phyloP scores from a whole-genome alignment of 306 rosid species.

The Casuarina glauca region DNA sequence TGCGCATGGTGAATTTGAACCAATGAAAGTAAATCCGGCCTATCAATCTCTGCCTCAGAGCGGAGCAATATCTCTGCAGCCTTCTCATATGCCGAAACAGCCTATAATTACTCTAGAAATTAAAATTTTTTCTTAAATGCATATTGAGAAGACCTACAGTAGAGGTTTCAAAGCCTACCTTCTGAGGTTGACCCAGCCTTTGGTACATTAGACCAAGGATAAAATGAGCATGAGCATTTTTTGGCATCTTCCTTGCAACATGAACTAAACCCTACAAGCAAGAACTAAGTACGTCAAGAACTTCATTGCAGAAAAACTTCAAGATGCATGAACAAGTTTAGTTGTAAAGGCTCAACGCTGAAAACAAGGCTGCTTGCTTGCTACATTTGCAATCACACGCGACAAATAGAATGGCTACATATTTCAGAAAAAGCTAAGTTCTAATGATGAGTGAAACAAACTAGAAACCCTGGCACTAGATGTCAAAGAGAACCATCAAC shows the following conservation, averaged over 20 bases:
- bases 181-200: slow-evolving; percentile 86
- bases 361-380: not conserved
- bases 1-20: slow-evolving; percentile 97
- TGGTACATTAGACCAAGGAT: slow-evolving; percentile 95
- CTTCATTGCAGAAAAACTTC: not conserved
- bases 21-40: slow-evolving; percentile 82
- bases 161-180: slow-evolving; percentile 47
- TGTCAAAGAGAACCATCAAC: not conserved
- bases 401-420: not conserved
- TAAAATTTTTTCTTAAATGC: slow-evolving; percentile 6
- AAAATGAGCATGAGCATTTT: slow-evolving; percentile 98
- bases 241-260: slow-evolving; percentile 92
- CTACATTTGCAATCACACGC: not conserved
- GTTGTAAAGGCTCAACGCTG: not conserved
- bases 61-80: slow-evolving; percentile 81
- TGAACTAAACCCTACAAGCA: slow-evolving; percentile 87
- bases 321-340: not conserved
- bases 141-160: not conserved
- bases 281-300: slow-evolving; percentile 23
- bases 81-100: slow-evolving; percentile 79
- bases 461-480: not conserved
- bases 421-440: not conserved
- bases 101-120: slow-evolving; percentile 47
- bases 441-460: not conserved
- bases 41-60: slow-evolving; percentile 69